These are phyloP conservation scores for Helianthus annuus DNA, from an alignment of 129 eudicot genomes.

Conservation along the genomic window HanXRQr2.0-SUNRISE NC_035449.2:188835309-188835808, in stretches of 20 bases:
- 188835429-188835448: neutral
- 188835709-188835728: no score
- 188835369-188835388: slow-evolving; percentile 5
- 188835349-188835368: slow-evolving; percentile 4
- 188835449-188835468: slow-evolving; percentile 1
- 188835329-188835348: slow-evolving; percentile 3
- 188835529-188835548: neutral
- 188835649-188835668: no score
- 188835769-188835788: no score
- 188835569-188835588: neutral
- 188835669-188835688: no score
- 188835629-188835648: neutral
- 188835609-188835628: neutral
- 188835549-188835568: neutral
- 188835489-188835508: neutral
- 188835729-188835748: no score
- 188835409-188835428: neutral
- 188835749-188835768: no score
- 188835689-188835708: no score
- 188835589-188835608: no score
- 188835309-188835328: slow-evolving; percentile 62
- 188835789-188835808: no score
- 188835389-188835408: neutral
- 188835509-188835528: neutral
- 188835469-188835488: neutral